phyloP scores from a whole-genome alignment of 2,329 filamentous ascomycete species.

The Xylaria arbuscula region DNA sequence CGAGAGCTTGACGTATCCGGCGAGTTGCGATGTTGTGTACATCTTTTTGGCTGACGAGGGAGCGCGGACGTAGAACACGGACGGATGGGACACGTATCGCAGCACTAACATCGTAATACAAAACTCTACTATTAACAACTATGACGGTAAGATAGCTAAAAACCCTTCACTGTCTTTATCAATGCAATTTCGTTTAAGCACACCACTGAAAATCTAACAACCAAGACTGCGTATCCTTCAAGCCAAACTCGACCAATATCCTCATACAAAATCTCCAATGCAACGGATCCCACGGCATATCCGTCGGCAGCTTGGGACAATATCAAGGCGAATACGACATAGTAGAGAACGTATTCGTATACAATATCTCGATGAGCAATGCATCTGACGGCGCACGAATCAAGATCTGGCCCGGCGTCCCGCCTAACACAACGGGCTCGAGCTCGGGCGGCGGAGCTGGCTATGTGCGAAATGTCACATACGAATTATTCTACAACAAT shows the following conservation, averaged over 20 bases:
- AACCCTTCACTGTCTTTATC: not conserved
- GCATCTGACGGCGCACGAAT: slow-evolving; percentile 70
- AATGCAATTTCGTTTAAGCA: not conserved
- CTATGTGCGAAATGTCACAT: slow-evolving; percentile 70
- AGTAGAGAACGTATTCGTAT: slow-evolving; percentile 67
- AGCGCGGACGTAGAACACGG: slow-evolving; percentile 66
- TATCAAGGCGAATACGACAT: slow-evolving; percentile 67
- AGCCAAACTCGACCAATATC: slow-evolving; percentile 70
- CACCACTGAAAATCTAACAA: not conserved
- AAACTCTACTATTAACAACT: slow-evolving; percentile 72
- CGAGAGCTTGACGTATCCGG: no score
- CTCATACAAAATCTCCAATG: slow-evolving; percentile 69
- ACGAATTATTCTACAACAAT: slow-evolving; percentile 64
- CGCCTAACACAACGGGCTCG: slow-evolving; percentile 60
- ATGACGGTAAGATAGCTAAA: slow-evolving; percentile 61
- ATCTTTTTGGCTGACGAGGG: slow-evolving; percentile 4
- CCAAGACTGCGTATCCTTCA: slow-evolving; percentile 70
- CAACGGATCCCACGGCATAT: slow-evolving; percentile 71
- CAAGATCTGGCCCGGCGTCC: slow-evolving; percentile 67
- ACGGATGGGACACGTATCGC: slow-evolving; percentile 71
- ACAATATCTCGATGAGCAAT: slow-evolving; percentile 60
- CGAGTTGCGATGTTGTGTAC: not conserved
- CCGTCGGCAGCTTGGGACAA: slow-evolving; percentile 70
- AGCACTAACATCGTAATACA: slow-evolving; percentile 70
- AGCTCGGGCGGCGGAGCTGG: slow-evolving; percentile 70